A percentile compares a stretch with the other conserved stretches of the same genome.
Evolutionary conservation across 2,329 filamentous ascomycete genomes (phyloP).

Genomic region (Aspergillus ruber): DNA sequence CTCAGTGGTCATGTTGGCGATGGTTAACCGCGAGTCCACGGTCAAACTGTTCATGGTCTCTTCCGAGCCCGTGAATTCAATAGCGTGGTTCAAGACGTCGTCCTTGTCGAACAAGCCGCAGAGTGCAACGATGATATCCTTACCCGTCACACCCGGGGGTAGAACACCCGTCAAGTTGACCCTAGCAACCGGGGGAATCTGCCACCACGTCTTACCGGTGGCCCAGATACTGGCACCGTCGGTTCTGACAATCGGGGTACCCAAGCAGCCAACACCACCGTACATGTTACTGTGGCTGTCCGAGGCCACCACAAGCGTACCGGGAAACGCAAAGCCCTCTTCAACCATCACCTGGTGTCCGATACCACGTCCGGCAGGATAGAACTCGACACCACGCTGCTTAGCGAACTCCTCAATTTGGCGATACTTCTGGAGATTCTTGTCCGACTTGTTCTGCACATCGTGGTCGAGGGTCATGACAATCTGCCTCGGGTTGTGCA

Average conservation of each 20-base stretch:
- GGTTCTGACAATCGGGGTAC: constrained; percentile 76
- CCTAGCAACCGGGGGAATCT: constrained; percentile 76
- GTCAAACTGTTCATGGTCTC: constrained; percentile 67
- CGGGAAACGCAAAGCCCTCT: constrained; percentile 77
- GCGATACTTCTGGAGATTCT: constrained; percentile 75
- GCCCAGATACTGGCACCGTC: constrained; percentile 84
- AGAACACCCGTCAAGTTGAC: constrained; percentile 70
- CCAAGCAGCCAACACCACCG: constrained; percentile 68
- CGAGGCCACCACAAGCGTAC: constrained; percentile 71
- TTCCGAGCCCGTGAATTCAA: constrained; percentile 79
- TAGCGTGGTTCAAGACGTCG: constrained; percentile 82
- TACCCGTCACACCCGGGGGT: constrained; percentile 76
- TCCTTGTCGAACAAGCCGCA: constrained; percentile 80
- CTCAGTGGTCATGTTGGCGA: constrained; percentile 72
- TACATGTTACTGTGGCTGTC: constrained; percentile 72
- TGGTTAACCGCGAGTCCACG: constrained; percentile 65
- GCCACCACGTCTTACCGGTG: constrained; percentile 79
- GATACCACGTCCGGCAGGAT: constrained; percentile 70
- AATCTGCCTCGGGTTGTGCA: constrained; percentile 66
- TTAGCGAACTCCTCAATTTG: constrained; percentile 77
- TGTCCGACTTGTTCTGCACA: constrained; percentile 72
- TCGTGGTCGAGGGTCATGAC: constrained; percentile 85
- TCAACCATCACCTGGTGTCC: constrained; percentile 76
- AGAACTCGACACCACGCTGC: constrained; percentile 71
- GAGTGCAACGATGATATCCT: constrained; percentile 87